Evolutionary conservation across 2,329 filamentous ascomycete genomes (phyloP).

Genomic region (Plenodomus biglobosus): DNA sequence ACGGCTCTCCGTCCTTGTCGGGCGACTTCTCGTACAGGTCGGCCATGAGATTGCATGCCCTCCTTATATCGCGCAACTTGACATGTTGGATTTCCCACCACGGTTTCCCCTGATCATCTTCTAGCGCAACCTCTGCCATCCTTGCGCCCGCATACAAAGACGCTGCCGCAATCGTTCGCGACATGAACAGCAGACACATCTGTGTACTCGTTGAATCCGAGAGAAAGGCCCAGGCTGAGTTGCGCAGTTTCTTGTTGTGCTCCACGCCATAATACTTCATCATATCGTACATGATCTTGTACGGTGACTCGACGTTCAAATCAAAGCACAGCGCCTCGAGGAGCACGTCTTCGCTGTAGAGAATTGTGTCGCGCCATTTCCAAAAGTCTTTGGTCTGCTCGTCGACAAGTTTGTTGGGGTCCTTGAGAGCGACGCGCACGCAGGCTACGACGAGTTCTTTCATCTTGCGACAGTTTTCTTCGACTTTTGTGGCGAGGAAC

Average conservation of each 20-base stretch:
- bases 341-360: slow-evolving; percentile 89
- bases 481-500: slow-evolving; percentile 94
- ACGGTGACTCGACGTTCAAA: slow-evolving; percentile 84
- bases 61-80: slow-evolving; percentile 67
- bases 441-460: slow-evolving; percentile 93
- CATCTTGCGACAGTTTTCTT: slow-evolving; percentile 95
- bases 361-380: slow-evolving; percentile 93
- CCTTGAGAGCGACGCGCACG: slow-evolving; percentile 92
- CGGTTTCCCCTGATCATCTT: slow-evolving; percentile 69
- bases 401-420: slow-evolving; percentile 83
- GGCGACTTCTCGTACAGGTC: slow-evolving; percentile 52
- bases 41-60: slow-evolving; percentile 75
- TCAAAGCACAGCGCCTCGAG: slow-evolving; percentile 93
- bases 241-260: slow-evolving; percentile 78
- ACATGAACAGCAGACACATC: slow-evolving; percentile 77
- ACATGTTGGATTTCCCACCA: slow-evolving; percentile 87
- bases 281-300: slow-evolving; percentile 79
- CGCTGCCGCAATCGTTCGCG: slow-evolving; percentile 78
- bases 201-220: slow-evolving; percentile 87
- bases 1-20: slow-evolving; percentile 44
- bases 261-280: slow-evolving; percentile 72
- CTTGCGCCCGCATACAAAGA: slow-evolving; percentile 85
- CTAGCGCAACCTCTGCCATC: slow-evolving; percentile 70
- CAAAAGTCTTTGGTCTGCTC: slow-evolving; percentile 98
- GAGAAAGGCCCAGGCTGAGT: slow-evolving; percentile 89